Conservation (phyloP, 2,329 filamentous ascomycete genomes). For the Aspergillus ibericus region DNA sequence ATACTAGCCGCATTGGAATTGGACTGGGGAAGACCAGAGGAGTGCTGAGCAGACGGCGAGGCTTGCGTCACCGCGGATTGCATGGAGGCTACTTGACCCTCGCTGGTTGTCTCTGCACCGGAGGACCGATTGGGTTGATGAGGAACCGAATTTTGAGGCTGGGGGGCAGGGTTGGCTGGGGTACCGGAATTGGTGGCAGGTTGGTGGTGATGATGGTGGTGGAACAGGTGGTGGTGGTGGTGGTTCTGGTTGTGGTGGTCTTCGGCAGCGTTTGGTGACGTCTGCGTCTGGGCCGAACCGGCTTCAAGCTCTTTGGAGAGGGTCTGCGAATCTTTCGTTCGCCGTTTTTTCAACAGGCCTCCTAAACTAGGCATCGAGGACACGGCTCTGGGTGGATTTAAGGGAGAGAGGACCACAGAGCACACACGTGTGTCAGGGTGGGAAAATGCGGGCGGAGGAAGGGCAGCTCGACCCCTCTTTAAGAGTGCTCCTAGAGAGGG, state of each 20-base stretch:
- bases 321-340: conserved; percentile 79
- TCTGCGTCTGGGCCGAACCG: conserved; percentile 67
- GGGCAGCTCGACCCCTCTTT: conserved; percentile 10
- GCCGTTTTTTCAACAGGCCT: conserved; percentile 92
- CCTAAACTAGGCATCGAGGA: conserved; percentile 84
- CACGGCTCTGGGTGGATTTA: conserved; percentile 22
- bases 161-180: background rate
- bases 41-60: conserved; percentile 32
- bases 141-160: background rate
- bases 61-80: conserved; percentile 38
- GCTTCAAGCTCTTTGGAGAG: conserved; percentile 61
- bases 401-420: conserved; percentile 14
- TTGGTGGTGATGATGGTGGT: conserved; percentile 30
- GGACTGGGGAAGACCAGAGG: conserved; percentile 12
- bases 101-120: conserved; percentile 21
- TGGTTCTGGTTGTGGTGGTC: conserved; percentile 27
- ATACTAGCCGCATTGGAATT: conserved; percentile 72
- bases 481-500: conserved; percentile 6
- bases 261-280: conserved; percentile 51
- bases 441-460: conserved; percentile 2
- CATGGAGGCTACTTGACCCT: conserved; percentile 36
- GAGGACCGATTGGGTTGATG: conserved; percentile 14
- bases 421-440: conserved; percentile 30
- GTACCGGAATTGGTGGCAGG: conserved; percentile 12
- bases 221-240: conserved; percentile 32